Evolutionary conservation across 768 basidiomycete species (phyloP).

Genomic region (Trametes villosa): DNA sequence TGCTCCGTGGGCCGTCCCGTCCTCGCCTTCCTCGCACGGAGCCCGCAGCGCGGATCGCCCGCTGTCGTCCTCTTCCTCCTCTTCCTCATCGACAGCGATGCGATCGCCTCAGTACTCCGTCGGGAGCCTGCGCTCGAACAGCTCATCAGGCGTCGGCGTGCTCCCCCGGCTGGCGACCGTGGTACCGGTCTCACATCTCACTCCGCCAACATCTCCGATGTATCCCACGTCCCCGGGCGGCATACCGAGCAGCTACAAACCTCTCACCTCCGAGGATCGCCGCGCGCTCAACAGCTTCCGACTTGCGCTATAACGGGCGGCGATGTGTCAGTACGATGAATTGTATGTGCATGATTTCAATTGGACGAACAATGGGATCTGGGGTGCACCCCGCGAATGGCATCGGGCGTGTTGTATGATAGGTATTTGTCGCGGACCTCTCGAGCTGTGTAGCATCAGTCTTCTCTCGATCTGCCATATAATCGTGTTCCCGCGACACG

Average conservation of each 20-base stretch:
- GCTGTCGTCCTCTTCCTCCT: slow-evolving; percentile 26
- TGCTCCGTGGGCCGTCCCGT: slow-evolving; percentile 26
- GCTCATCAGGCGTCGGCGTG: slow-evolving; percentile 15
- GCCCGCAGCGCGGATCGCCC: slow-evolving; percentile 14
- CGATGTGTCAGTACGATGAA: background rate
- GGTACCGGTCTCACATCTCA: slow-evolving; percentile 28
- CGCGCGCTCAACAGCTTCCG: slow-evolving; percentile 41
- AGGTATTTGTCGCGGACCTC: background rate
- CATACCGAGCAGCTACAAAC: slow-evolving; percentile 31
- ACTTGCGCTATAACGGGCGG: slow-evolving; percentile 31
- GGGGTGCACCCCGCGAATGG: background rate
- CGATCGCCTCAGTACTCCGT: slow-evolving; percentile 13
- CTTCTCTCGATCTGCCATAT: background rate
- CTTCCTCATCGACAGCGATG: slow-evolving; percentile 17
- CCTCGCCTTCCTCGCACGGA: slow-evolving; percentile 14
- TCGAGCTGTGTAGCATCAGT: slow-evolving; percentile 4
- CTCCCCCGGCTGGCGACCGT: slow-evolving; percentile 35
- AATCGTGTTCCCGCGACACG: background rate
- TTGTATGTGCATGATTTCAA: background rate
- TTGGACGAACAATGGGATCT: slow-evolving; percentile 2
- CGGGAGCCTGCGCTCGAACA: slow-evolving; percentile 3
- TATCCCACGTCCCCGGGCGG: slow-evolving; percentile 25
- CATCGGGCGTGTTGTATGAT: slow-evolving; percentile 6
- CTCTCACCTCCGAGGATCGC: slow-evolving; percentile 40
- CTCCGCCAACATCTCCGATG: slow-evolving; percentile 23